Evolutionary conservation across 129 eudicot species (phyloP).

Genomic region (Helianthus tuberosus): DNA sequence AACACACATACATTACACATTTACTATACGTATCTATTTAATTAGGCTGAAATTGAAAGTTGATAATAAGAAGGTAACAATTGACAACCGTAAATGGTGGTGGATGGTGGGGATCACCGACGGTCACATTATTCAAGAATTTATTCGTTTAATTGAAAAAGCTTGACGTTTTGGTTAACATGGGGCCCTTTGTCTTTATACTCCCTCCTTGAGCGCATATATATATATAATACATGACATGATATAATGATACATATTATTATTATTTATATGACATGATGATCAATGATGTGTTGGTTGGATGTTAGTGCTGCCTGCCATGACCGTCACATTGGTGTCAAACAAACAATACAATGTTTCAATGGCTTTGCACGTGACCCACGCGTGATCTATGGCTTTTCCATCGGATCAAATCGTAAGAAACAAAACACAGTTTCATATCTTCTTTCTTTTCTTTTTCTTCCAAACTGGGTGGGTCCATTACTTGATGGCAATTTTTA

Average conservation of each 20-base stretch:
- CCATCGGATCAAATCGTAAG: not conserved
- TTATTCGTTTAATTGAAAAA: conserved; percentile 24
- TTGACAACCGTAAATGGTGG: conserved; percentile 15
- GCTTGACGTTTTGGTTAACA: conserved; percentile 27
- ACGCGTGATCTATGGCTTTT: conserved; percentile 39
- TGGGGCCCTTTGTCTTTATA: conserved; percentile 33
- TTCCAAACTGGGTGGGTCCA: not conserved
- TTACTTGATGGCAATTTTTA: not conserved
- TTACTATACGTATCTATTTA: not conserved
- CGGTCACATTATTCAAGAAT: conserved; percentile 31
- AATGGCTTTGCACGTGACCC: conserved; percentile 34
- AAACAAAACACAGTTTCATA: conserved; percentile 11
- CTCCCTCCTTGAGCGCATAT: not conserved
- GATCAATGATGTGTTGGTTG: conserved; percentile 22
- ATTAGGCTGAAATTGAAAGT: not conserved
- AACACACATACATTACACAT: not conserved
- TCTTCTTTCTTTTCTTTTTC: not conserved
- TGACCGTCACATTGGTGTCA: conserved; percentile 22
- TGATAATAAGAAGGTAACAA: not conserved
- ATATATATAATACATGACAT: conserved; percentile 6
- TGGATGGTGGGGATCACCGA: conserved; percentile 21
- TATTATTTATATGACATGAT: not conserved
- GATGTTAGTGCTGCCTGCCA: conserved; percentile 35
- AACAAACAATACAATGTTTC: conserved; percentile 22
- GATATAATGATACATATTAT: too few relatives aligned